Evolutionary conservation across 768 basidiomycete genomes (phyloP), one percentile per base, ranked within the genome.

Genomic region (Rhodosporidiobolus odoratus): DNA sequence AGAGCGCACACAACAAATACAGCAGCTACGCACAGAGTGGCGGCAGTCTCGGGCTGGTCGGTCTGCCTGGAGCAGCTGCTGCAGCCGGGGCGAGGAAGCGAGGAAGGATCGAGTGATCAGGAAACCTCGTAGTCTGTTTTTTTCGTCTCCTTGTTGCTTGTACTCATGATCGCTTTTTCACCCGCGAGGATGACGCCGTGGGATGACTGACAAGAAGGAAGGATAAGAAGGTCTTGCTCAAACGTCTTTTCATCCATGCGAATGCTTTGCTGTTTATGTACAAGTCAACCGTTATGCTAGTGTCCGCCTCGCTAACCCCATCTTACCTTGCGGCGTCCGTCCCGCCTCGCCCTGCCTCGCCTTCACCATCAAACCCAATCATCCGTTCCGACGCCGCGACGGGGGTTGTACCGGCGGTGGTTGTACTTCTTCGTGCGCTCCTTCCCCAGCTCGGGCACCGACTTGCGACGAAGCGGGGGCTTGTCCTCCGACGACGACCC

Each of bases 1-100:
- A 71, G 38, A 58, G 27, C 4, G 62, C 65, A 19, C 37, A 66
- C 17, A 48, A 48, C 34, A 66, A 58, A 48, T 71, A 71, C n/a
- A n/a, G n/a, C 54, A n/a, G 45, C n/a, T 66, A 58, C 57, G 58
- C 56, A 12, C 30, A 35, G 13, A 66, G 65, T 38, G 65, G 38
- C 0, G 57, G 47, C 12, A 48, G 21, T 27, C 41, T 59, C 5
- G 65, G 65, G 4, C 23, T 66, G 6, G 45, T 35, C 16, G 45
- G 54, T 8, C 35, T 47, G 0, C 35, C 48, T 25, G 43, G 63
- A 9, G 62, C 38, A 5, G 50, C 38, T 10, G 47, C 43, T 3
- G 64, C 64, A 1, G 56, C 35, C 19, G 56, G 56, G 2, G 45
- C 37, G 57, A 50, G 65, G 48, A 66, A 66, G 57, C 23, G 64